phyloP scores from a whole-genome alignment of 495 filamentous ascomycete genomes.

The Aspergillus mulundensis region DNA sequence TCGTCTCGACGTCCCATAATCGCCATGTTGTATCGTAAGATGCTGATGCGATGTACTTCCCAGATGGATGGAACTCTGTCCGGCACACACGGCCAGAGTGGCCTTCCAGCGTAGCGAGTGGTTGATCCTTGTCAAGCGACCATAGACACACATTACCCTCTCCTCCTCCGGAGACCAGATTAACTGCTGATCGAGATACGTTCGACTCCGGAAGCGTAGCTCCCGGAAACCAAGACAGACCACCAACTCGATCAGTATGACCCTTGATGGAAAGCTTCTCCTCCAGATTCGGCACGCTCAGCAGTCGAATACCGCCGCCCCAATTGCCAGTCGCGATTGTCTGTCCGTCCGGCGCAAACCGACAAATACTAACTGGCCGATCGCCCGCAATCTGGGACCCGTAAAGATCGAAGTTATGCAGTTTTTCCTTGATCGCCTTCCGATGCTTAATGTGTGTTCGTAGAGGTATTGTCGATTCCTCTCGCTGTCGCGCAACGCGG shows the following conservation, averaged over 20 bases:
- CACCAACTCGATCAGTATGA: slow-evolving; percentile 83
- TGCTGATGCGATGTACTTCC: slow-evolving; percentile 84
- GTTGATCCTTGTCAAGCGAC: slow-evolving; percentile 79
- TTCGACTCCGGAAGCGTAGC: slow-evolving; percentile 67
- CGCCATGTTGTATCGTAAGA: slow-evolving; percentile 97
- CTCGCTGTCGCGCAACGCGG: slow-evolving; percentile 68
- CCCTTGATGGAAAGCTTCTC: slow-evolving; percentile 69
- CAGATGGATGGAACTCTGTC: slow-evolving; percentile 92
- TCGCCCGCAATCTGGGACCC: slow-evolving; percentile 91
- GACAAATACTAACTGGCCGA: slow-evolving; percentile 79
- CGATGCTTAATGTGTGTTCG: slow-evolving; percentile 88
- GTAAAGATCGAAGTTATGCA: slow-evolving; percentile 80
- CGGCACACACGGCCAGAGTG: slow-evolving; percentile 85
- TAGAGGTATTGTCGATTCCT: slow-evolving; percentile 76
- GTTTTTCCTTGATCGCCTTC: slow-evolving; percentile 78
- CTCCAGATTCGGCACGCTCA: slow-evolving; percentile 77
- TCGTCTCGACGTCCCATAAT: slow-evolving; percentile 88
- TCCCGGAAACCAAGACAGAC: slow-evolving; percentile 83
- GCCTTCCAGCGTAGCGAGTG: slow-evolving; percentile 76
- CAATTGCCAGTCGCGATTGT: slow-evolving; percentile 87
- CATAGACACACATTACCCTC: slow-evolving; percentile 89
- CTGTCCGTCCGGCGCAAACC: slow-evolving; percentile 83
- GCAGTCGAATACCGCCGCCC: slow-evolving; percentile 80
- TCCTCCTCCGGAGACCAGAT: slow-evolving; percentile 85
- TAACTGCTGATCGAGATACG: slow-evolving; percentile 70